phyloP scores from a whole-genome alignment of 2,329 filamentous ascomycete species.

The Zopfia rhizophila region DNA sequence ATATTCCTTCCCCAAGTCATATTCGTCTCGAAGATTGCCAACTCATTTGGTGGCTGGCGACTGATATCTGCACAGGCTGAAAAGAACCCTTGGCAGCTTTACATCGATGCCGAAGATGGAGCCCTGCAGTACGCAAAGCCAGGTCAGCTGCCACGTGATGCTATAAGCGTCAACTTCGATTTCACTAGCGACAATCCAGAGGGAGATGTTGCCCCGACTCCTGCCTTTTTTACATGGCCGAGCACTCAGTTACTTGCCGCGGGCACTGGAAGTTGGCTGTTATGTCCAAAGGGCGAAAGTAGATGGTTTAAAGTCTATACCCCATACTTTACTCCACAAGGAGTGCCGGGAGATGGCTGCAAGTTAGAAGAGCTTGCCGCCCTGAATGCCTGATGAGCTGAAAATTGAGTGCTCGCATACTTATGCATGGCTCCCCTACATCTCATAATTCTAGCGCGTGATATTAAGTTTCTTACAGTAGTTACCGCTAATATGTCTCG shows the following conservation, averaged over 20 bases:
- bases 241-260: conserved; percentile 28
- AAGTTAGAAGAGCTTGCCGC: conserved; percentile 24
- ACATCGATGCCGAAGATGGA: conserved; percentile 32
- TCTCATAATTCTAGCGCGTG: too few relatives aligned
- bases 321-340: too few relatives aligned
- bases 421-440: too few relatives aligned
- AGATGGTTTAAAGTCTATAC: too few relatives aligned
- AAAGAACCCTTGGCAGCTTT: conserved; percentile 40
- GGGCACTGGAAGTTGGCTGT: conserved; percentile 22
- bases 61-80: conserved; percentile 30
- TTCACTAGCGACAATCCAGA: conserved; percentile 41
- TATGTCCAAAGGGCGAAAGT: conserved; percentile 34
- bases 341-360: too few relatives aligned
- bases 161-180: conserved; percentile 36
- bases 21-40: too few relatives aligned
- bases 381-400: conserved; percentile 32
- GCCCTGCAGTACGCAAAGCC: conserved; percentile 37
- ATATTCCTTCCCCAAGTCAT: background rate
- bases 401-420: too few relatives aligned
- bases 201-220: conserved; percentile 29
- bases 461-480: too few relatives aligned
- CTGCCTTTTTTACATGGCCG: conserved; percentile 41
- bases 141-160: conserved; percentile 35
- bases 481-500: too few relatives aligned
- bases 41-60: conserved; percentile 7